Evolutionary conservation across 2,329 filamentous ascomycete species (phyloP), one percentile per base, ranked within the genome.

Genomic region (Penicillium brasilianum): DNA sequence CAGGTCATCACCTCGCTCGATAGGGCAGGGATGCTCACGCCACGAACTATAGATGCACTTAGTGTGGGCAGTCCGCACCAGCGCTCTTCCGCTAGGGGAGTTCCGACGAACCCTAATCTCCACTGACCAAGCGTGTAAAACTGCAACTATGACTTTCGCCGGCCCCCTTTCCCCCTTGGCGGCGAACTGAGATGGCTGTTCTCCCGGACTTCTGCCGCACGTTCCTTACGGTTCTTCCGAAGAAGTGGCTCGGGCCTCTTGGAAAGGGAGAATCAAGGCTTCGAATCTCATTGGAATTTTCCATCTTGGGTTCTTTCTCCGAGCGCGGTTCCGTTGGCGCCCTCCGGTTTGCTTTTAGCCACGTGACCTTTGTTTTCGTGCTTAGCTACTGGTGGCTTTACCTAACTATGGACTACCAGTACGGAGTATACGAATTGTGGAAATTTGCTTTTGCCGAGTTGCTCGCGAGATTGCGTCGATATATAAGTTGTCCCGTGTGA

Each of bases 61-160:
- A 10, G n/a, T 43, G 13, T 11, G 18, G 14, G 36, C 54, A 50
- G 39, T 49, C 8, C 30, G 25, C 6, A 46, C 52, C 58, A 53
- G 53, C 36, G 50, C 57, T 61, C 55, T 54, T 54, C 37, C 50
- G 55, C 39, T 48, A 10, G 54, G 39, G 46, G 52, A 56, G 30
- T 56, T 56, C 51, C 37, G 46, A 11, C 48, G 16, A 50, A 13
- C 25, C 25, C 14, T 34, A 50, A 8, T n/a, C 48, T n/a, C 48
- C 48, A 50, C 43, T 10, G 14, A 13, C 39, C 20, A 2, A 11
- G 39, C n/a, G 25, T 28, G 6, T 6, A 28, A 28, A 43, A 3
- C n/a, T 5, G 39, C 10, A 43, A 43, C 2, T 4, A 43, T 22
- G 9, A 43, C 18, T 43, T 2, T 20, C 18, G 20, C 39, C 25